Evolutionary conservation across 805 yeast genomes (phyloP).

Genomic region (Scheffersomyces ergatensis): DNA sequence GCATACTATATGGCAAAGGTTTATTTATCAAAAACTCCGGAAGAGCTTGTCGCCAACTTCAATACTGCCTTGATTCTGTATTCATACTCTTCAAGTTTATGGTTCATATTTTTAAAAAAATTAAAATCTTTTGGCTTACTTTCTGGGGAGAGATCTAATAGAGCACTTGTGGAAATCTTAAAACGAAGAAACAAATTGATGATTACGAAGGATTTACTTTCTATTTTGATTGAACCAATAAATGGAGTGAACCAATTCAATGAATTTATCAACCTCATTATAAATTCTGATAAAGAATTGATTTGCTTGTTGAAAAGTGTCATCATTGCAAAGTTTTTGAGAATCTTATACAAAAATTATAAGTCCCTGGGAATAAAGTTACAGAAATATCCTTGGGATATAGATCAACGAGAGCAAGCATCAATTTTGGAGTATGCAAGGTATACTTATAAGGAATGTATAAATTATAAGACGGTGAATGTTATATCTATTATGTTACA

Average conservation of each 20-base stretch:
- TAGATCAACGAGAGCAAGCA: not conserved
- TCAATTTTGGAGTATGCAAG: constrained; percentile 23
- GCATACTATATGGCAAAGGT: constrained; percentile 23
- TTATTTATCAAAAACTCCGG: constrained; percentile 28
- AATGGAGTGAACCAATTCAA: constrained; percentile 14
- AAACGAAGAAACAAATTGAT: constrained; percentile 15
- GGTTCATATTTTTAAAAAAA: constrained; percentile 35
- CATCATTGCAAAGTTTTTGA: constrained; percentile 26
- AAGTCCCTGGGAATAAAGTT: not conserved
- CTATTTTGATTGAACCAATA: constrained; percentile 28
- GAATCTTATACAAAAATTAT: constrained; percentile 17
- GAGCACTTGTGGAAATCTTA: constrained; percentile 23
- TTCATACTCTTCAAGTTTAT: constrained; percentile 24
- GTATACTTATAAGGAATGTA: constrained; percentile 16
- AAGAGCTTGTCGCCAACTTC: constrained; percentile 32
- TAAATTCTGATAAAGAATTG: not conserved
- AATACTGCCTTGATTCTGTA: constrained; percentile 22
- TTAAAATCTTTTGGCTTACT: constrained; percentile 30
- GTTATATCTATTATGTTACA: constrained; percentile 33
- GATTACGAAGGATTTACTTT: constrained; percentile 32
- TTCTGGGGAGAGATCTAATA: constrained; percentile 22
- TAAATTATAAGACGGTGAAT: constrained; percentile 21
- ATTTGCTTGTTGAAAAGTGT: constrained; percentile 4
- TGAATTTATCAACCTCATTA: constrained; percentile 1
- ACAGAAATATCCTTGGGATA: constrained; percentile 14